A percentile compares a stretch with the other conserved stretches of the same genome.
Evolutionary conservation across 2,329 filamentous ascomycete genomes (phyloP).

Genomic region (Diaporthe batatas): DNA sequence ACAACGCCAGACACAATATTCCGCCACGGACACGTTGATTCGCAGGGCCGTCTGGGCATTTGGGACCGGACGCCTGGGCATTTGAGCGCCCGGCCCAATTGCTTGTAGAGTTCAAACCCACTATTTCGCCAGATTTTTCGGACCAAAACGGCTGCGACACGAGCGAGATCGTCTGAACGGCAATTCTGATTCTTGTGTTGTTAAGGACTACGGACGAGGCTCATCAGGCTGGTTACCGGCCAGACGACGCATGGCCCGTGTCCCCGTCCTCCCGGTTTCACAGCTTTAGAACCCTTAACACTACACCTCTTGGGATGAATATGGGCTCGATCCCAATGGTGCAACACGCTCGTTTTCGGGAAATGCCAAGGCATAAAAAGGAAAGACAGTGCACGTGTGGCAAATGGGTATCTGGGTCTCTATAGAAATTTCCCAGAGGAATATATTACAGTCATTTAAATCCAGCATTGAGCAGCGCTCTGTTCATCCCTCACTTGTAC

Average conservation of each 20-base stretch:
- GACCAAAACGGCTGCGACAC: constrained; percentile 30
- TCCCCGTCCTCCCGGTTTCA: constrained; percentile 26
- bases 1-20: neutral
- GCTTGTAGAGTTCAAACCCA: constrained; percentile 24
- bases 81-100: neutral
- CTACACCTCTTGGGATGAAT: constrained; percentile 17
- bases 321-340: constrained; percentile 8
- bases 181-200: constrained; percentile 27
- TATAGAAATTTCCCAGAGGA: neutral
- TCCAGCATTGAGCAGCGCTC: neutral
- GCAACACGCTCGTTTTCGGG: constrained; percentile 23
- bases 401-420: neutral
- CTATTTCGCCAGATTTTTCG: constrained; percentile 22
- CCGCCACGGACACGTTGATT: constrained; percentile 3
- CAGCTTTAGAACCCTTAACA: neutral
- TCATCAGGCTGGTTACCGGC: neutral
- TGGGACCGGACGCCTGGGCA: neutral
- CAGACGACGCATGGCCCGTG: constrained; percentile 16
- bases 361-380: constrained; percentile 24
- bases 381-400: neutral
- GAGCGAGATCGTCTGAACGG: constrained; percentile 30
- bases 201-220: constrained; percentile 22
- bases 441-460: constrained; percentile 5
- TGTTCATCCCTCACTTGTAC: neutral
- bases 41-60: neutral